A percentile compares a stretch with the other conserved stretches of the same genome.
Conservation (phyloP, 2,329 filamentous ascomycete species). For the Orbilia brochopaga region DNA sequence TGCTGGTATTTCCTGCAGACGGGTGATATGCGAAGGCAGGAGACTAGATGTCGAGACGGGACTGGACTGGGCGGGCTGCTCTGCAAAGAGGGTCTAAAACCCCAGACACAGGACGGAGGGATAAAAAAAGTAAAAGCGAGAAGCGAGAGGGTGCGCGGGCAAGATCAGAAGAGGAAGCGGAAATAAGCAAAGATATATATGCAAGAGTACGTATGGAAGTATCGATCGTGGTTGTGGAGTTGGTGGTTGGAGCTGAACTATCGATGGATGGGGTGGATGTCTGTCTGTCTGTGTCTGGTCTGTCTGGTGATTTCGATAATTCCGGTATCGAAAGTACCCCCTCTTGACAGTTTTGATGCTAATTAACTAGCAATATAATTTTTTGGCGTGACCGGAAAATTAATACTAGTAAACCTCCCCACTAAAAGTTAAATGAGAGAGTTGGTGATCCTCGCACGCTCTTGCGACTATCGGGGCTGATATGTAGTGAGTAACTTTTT, state of each 20-base stretch:
- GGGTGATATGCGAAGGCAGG: slow-evolving; percentile 51
- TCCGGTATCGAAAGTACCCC: slow-evolving; percentile 5
- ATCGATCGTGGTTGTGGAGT: too few species aligned
- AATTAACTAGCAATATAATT: too few species aligned
- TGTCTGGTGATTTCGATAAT: slow-evolving; percentile 7
- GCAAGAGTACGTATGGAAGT: background rate
- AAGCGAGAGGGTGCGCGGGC: slow-evolving; percentile 13
- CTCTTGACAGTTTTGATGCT: slow-evolving; percentile 2
- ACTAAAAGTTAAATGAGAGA: background rate
- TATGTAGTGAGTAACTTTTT: slow-evolving; percentile 4
- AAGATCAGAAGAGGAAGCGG: slow-evolving; percentile 4
- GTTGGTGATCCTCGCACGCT: background rate
- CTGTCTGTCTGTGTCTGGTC: background rate
- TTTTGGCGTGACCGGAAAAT: too few species aligned
- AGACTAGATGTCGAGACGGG: slow-evolving; percentile 26
- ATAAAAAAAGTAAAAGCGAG: slow-evolving; percentile 33
- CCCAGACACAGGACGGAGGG: slow-evolving; percentile 18
- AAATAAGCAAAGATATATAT: slow-evolving; percentile 6
- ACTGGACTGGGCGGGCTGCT: slow-evolving; percentile 13
- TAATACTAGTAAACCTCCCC: too few species aligned
- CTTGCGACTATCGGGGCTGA: background rate
- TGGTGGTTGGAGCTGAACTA: slow-evolving; percentile 16
- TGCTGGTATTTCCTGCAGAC: slow-evolving; percentile 51
- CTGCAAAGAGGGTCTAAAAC: slow-evolving; percentile 30
- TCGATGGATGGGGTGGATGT: background rate